Evolutionary conservation across 2,329 filamentous ascomycete species (phyloP), one percentile per base, ranked within the genome.

Genomic region (Phyllosticta paracitricarpa): DNA sequence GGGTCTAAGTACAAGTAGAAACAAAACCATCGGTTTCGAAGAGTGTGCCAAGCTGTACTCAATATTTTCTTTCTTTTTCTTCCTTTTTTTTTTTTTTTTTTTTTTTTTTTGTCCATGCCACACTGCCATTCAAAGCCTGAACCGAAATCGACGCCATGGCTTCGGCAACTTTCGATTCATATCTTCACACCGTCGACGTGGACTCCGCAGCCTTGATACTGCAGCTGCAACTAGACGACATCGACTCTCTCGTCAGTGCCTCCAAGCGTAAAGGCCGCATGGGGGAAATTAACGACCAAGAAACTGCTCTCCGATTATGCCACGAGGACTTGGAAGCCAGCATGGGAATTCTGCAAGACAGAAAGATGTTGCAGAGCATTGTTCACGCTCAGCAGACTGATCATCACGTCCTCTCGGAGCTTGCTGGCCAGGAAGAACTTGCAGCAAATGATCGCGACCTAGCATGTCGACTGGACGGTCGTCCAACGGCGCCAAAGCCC

Each of bases 191-290:
- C 22, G 22, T 56, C 30, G 58, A 60, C 24, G 58, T 51, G 17
- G 25, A 60, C 9, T 33, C 58, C 9, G 58, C 54, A 4, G 40
- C 53, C 17, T 26, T 52, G 53, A 56, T 60, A 17, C 26, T 61
- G 6, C 59, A 61, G 51, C 28, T 61, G 7, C 59, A 61, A 28
- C 48, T 61, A 3, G 59, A 61, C 19, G 59, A 61, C 22, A 30
- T 61, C 59, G 22, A 40, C 6, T 26, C 8, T 5, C 52, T 57
- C 26, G n/a, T 54, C 40, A 28, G 40, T 12, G n/a, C 30, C 2
- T 10, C 28, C 40, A 48, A 61, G 55, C 54, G 55, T 10, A 61
- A 61, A n/a, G 5, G 48, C 2, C 54, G 54, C 8, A 54, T 35
- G 5, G 30, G 51, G 8, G 28, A 30, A 30, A 4, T 40, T 26